A percentile compares a stretch with the other conserved stretches of the same genome.
phyloP scores from a whole-genome alignment of 176 grass and related monocot genomes.

The Melocanna baccifera region DNA sequence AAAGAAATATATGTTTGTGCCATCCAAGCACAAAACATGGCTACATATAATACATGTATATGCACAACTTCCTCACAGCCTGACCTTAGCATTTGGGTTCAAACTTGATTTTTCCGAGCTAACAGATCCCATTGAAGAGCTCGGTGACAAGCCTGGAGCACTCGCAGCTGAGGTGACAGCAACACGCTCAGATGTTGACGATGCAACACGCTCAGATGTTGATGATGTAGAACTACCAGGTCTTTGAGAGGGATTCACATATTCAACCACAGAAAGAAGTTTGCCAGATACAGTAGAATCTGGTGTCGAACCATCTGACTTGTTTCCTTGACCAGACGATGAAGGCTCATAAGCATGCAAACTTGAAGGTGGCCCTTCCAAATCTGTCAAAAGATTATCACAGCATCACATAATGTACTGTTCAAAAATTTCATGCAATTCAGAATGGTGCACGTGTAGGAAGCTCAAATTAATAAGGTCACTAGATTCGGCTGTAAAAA shows the following conservation, averaged over 20 bases:
- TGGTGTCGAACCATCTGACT: slow-evolving; percentile 13
- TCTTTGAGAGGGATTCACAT: slow-evolving; percentile 37
- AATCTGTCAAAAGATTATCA: slow-evolving; percentile 23
- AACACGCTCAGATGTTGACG: slow-evolving; percentile 34
- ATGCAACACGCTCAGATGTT: slow-evolving; percentile 35
- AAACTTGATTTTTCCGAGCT: slow-evolving; percentile 56
- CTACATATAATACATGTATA: neutral
- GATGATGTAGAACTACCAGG: slow-evolving; percentile 50
- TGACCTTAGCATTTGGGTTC: slow-evolving; percentile 74
- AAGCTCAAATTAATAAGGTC: neutral
- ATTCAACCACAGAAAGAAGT: slow-evolving; percentile 27
- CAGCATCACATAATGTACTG: neutral
- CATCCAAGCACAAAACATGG: neutral
- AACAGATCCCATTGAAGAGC: slow-evolving; percentile 67
- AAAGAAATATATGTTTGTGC: neutral
- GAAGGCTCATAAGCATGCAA: slow-evolving; percentile 32
- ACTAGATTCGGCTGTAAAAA: neutral
- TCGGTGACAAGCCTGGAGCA: slow-evolving; percentile 54
- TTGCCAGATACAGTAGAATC: slow-evolving; percentile 40
- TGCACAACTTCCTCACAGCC: neutral
- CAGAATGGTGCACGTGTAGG: neutral
- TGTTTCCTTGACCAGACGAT: slow-evolving; percentile 40
- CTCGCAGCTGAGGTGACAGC: slow-evolving; percentile 46
- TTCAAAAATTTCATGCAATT: neutral
- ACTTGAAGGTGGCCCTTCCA: slow-evolving; percentile 43